phyloP scores from a whole-genome alignment of 2,329 filamentous ascomycete species.

The Davidsoniella australis region DNA sequence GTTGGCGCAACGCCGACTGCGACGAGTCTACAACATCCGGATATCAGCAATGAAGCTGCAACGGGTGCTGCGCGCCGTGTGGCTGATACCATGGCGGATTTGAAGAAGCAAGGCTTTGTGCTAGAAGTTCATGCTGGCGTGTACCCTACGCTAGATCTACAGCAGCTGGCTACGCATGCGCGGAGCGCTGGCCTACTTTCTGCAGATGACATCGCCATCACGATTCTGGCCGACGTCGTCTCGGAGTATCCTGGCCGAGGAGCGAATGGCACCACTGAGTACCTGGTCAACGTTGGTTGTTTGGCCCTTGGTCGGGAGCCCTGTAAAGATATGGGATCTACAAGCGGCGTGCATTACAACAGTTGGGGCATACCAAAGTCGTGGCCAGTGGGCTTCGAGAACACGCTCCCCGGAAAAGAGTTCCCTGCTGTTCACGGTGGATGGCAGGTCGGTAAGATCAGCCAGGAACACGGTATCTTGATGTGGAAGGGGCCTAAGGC shows the following conservation, averaged over 20 bases:
- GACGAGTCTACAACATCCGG: conserved; percentile 42
- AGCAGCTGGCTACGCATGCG: conserved; percentile 60
- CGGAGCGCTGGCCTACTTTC: conserved; percentile 25
- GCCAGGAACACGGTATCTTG: conserved; percentile 65
- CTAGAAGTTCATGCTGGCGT: conserved; percentile 63
- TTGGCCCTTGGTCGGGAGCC: conserved; percentile 58
- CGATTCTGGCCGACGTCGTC: conserved; percentile 54
- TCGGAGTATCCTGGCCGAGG: conserved; percentile 48
- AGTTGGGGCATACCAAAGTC: conserved; percentile 54
- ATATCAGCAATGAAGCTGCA: conserved; percentile 15
- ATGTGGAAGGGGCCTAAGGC: conserved; percentile 35
- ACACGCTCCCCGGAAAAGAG: conserved; percentile 22
- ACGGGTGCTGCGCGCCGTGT: conserved; percentile 18
- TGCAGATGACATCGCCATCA: conserved; percentile 44
- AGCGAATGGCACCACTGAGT: conserved; percentile 34
- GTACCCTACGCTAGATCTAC: conserved; percentile 60
- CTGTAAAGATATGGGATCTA: conserved; percentile 33
- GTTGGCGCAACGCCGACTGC: conserved; percentile 65
- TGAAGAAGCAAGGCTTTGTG: conserved; percentile 17
- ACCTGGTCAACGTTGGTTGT: conserved; percentile 49
- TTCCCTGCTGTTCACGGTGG: conserved; percentile 27
- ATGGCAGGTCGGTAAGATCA: conserved; percentile 55
- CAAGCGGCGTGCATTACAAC: conserved; percentile 32
- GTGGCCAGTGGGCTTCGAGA: conserved; percentile 27
- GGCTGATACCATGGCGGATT: conserved; percentile 20